Conservation (phyloP, 306 rosid genomes). For the Begonia fuchsioides region DNA sequence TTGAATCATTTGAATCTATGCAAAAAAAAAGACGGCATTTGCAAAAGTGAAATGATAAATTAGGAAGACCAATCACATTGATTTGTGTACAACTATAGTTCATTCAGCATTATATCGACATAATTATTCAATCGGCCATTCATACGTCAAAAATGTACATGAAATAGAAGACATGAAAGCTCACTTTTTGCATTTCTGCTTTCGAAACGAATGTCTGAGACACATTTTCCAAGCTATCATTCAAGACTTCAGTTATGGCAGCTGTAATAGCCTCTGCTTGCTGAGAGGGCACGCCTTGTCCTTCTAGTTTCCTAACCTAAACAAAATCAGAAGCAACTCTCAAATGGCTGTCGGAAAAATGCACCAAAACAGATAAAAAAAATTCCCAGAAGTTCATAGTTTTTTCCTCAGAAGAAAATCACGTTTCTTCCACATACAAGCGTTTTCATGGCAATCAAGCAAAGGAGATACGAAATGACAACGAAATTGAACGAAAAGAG, state of each 20-base stretch:
- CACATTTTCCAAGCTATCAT: constrained; percentile 71
- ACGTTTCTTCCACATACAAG: background rate
- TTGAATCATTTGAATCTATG: constrained; percentile 67
- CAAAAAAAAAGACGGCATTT: too few species aligned
- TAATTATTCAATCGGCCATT: too few species aligned
- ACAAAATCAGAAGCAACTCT: constrained; percentile 2
- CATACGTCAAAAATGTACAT: background rate
- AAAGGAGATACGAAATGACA: background rate
- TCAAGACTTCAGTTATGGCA: constrained; percentile 74
- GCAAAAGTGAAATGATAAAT: too few species aligned
- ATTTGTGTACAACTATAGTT: constrained; percentile 41
- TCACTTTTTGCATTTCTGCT: constrained; percentile 80
- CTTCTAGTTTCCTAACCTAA: constrained; percentile 78
- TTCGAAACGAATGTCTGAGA: constrained; percentile 68
- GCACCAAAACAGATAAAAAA: background rate
- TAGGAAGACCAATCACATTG: constrained; percentile 17
- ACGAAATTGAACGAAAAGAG: background rate
- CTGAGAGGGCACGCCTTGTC: constrained; percentile 65
- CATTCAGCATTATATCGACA: too few species aligned
- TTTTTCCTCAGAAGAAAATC: background rate
- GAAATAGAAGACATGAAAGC: constrained; percentile 1
- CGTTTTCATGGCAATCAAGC: constrained; percentile 3
- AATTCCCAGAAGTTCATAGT: constrained; percentile 1
- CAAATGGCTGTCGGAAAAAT: background rate
- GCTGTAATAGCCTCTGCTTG: constrained; percentile 93